Evolutionary conservation across 2,329 filamentous ascomycete genomes (phyloP).

Genomic region (Capronia coronata): DNA sequence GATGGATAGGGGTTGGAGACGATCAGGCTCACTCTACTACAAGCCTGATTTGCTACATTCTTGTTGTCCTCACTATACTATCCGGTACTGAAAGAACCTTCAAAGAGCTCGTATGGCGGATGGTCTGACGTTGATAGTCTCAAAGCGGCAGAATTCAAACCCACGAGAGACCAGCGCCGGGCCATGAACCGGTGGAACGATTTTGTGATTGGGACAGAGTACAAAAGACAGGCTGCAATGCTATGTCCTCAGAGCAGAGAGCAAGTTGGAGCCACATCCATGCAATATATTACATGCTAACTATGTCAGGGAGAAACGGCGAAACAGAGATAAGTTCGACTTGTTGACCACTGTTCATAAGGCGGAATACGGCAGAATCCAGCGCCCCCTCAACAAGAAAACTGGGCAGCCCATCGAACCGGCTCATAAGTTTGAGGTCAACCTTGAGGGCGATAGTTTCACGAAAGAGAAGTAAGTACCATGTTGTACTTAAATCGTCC

Average conservation of each 20-base stretch:
- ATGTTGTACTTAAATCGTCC: background rate
- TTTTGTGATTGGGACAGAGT: slow-evolving; percentile 43
- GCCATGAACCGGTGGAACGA: slow-evolving; percentile 46
- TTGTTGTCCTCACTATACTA: slow-evolving; percentile 77
- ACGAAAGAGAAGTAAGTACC: slow-evolving; percentile 41
- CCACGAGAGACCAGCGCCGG: slow-evolving; percentile 43
- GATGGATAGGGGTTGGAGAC: slow-evolving; percentile 45
- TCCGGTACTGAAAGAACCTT: slow-evolving; percentile 35
- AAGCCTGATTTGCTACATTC: slow-evolving; percentile 59
- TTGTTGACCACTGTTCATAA: slow-evolving; percentile 38
- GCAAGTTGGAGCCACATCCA: slow-evolving; percentile 30
- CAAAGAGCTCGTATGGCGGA: background rate
- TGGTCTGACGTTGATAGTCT: slow-evolving; percentile 31
- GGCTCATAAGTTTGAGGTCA: slow-evolving; percentile 45
- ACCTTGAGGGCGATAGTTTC: slow-evolving; percentile 42
- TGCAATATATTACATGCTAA: slow-evolving; percentile 5
- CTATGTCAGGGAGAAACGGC: slow-evolving; percentile 38
- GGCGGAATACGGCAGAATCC: slow-evolving; percentile 40
- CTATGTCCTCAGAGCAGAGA: slow-evolving; percentile 42
- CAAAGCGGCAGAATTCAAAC: slow-evolving; percentile 39
- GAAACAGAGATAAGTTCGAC: slow-evolving; percentile 41
- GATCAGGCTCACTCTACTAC: slow-evolving; percentile 46
- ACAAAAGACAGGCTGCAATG: slow-evolving; percentile 41
- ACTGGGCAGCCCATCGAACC: slow-evolving; percentile 42
- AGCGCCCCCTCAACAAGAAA: slow-evolving; percentile 40